Base-by-base conservation (phyloP, 352 stramenopile genomes). In the Phytophthora litchii region DNA sequence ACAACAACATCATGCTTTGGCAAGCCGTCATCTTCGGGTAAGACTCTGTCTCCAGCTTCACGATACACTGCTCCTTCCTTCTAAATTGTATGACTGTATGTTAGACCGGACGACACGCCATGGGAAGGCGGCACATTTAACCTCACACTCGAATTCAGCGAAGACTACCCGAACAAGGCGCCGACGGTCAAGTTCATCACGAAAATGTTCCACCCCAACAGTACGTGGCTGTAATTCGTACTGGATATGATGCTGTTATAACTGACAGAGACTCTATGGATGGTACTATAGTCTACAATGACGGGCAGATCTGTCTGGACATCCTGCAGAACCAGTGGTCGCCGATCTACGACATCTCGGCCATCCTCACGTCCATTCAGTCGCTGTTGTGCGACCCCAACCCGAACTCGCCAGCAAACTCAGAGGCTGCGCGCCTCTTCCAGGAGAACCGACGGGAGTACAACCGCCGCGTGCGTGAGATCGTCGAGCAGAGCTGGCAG, bases 291-390 rank as follows among this genome's bases (percentile, higher is more conserved):
- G 87, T 95, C 53, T 96, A 96, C 72, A 92, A 91, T 35, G 86
- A 95, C 62, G 89, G 88, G 16, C 81, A 92, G 66, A 98, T 98
- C 61, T 98, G 94, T 81, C 77, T 99, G 48, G 98, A 99, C 72
- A 99, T 99, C 75, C 83, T 99, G 64, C 97, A 99, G 76, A 99
- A 99, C 80, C 97, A 99, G 75, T 99, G 97, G 97, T 98, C 92
- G 74, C 98, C 97, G 13, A 99, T 99, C 75, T 99, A 99, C 76
- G 97, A 99, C 70, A 99, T 99, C 71, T 98, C 94, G 23, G 97
- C 97, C 21, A 99, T 99, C 74, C 82, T 99, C 49, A 99, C 97
- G 35, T 99, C 92, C 61, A 99, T 99, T 70, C 97, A 99, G 86
- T 99, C 95, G 67, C 76, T 99, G 41, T 80, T 99, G 52, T 99